Conservation (phyloP, 331 rosid genomes). For the Phaseolus coccineus region DNA sequence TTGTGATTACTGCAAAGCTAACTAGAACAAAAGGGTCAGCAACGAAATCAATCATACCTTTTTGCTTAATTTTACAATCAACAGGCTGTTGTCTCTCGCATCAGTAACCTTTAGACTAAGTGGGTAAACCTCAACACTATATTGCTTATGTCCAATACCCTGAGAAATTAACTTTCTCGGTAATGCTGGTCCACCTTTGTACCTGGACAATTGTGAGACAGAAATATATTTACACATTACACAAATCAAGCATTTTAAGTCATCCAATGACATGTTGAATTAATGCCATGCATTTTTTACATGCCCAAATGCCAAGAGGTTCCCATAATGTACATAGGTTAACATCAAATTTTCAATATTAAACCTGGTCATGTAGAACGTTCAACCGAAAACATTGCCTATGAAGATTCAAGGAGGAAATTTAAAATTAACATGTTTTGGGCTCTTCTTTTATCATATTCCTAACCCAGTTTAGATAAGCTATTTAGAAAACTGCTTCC, state of each 20-base stretch:
- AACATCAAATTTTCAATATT: conserved; percentile 26
- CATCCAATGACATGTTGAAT: conserved; percentile 24
- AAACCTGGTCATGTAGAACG: conserved; percentile 12
- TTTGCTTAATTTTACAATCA: conserved; percentile 78
- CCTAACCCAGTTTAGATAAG: conserved; percentile 16
- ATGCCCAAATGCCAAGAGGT: conserved; percentile 27
- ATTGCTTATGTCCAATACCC: conserved; percentile 67
- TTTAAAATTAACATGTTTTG: neutral
- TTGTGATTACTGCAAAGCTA: conserved; percentile 23
- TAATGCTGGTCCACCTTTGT: conserved; percentile 93
- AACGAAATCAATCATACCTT: conserved; percentile 62
- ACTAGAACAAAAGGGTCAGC: conserved; percentile 34
- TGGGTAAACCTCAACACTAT: conserved; percentile 87
- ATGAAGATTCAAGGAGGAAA: neutral
- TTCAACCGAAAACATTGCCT: neutral
- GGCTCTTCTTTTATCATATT: neutral
- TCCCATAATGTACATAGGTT: conserved; percentile 10
- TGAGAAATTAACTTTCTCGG: conserved; percentile 92
- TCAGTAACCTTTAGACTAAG: conserved; percentile 82
- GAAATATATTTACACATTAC: conserved; percentile 36
- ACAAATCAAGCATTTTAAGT: conserved; percentile 22
- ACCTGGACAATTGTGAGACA: conserved; percentile 62
- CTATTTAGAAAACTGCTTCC: conserved; percentile 31
- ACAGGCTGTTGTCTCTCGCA: conserved; percentile 69
- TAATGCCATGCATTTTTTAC: conserved; percentile 8